Conservation (phyloP, 2,329 filamentous ascomycete species). For the Periconia sp. region DNA sequence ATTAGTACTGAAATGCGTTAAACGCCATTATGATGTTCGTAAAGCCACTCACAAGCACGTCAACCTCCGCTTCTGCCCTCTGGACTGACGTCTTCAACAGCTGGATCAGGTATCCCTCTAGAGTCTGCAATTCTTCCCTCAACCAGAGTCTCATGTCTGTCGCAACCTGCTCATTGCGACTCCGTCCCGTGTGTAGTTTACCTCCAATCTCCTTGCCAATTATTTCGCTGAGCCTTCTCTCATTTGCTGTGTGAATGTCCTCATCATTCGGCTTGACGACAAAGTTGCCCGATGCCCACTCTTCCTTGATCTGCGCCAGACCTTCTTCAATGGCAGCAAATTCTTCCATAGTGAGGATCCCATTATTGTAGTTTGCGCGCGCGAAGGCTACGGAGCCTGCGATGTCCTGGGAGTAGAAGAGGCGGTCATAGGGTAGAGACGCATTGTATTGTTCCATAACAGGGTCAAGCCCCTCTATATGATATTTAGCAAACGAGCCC, state of each 20-base stretch:
- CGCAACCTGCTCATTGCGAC: constrained; percentile 88
- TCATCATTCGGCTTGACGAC: constrained; percentile 57
- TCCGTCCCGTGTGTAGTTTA: constrained; percentile 87
- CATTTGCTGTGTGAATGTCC: constrained; percentile 63
- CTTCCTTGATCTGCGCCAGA: constrained; percentile 63
- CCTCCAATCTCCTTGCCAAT: constrained; percentile 85
- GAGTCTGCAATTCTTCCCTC: constrained; percentile 71
- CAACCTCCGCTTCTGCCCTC: constrained; percentile 76
- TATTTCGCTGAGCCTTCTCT: constrained; percentile 70
- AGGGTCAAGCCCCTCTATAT: constrained; percentile 76
- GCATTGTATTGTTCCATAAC: constrained; percentile 88
- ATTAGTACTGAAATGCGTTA: constrained; percentile 3
- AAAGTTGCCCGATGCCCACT: constrained; percentile 56
- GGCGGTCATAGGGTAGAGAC: constrained; percentile 78
- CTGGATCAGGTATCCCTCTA: constrained; percentile 72
- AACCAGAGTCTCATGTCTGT: constrained; percentile 93
- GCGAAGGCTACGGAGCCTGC: constrained; percentile 81
- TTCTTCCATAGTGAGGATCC: constrained; percentile 75
- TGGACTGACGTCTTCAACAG: constrained; percentile 72
- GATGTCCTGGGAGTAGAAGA: constrained; percentile 81
- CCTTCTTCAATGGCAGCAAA: constrained; percentile 77
- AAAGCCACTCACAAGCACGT: constrained; percentile 58
- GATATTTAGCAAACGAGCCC: constrained; percentile 1
- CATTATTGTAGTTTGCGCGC: constrained; percentile 75
- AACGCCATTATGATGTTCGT: neutral